Evolutionary conservation across 148 eudicot species (phyloP), one percentile per base, ranked within the genome.

Genomic region (Rhododendron mucronatum): DNA sequence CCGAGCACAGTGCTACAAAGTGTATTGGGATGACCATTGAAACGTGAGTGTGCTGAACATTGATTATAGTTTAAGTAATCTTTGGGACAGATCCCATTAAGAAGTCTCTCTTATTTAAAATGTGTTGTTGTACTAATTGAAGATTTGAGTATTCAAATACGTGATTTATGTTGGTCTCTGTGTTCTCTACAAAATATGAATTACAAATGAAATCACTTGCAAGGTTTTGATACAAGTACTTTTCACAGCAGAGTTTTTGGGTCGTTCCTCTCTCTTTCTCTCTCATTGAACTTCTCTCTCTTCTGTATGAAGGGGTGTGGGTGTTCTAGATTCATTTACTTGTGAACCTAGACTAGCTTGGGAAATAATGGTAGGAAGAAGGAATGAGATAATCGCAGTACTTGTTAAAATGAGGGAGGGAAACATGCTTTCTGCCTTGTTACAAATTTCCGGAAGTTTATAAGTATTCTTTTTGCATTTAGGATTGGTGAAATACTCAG

Each of bases 1-100:
- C 98, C 37, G 99, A 97, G 90, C 99, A 97, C 86, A 86, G 99
- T 91, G 93, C 99, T 76, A 90, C 87, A 41, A 97, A 97, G 92
- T 97, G 99, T 88, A 97, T 97, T 73, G 99, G 99, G 88, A 97
- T 97, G 99, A 97, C 99, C 55, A 97, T 97, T 86, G 99, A 97
- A 90, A 97, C 99, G 99, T 97, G 89, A 93, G 97, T 89, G 12
- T 77, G 44, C 77, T 14, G 1, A 73, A 73, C 20, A 7, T 76
- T 76, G 23, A 41, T 39, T 18, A 1, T 65, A 57, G 50, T 82
- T 28, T 4, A 30, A 82, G 35, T 61, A 26, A 61, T 7, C 59
- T 23, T 63, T 59, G 10, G 55, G 23, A 30, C 2, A 15, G 23
- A 81, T 30, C 83, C 65, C 35, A 53, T 73, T 73, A 73, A 73